Evolutionary conservation across 2,329 filamentous ascomycete genomes (phyloP), one percentile per base, ranked within the genome.

Genomic region (Cadophora malorum): DNA sequence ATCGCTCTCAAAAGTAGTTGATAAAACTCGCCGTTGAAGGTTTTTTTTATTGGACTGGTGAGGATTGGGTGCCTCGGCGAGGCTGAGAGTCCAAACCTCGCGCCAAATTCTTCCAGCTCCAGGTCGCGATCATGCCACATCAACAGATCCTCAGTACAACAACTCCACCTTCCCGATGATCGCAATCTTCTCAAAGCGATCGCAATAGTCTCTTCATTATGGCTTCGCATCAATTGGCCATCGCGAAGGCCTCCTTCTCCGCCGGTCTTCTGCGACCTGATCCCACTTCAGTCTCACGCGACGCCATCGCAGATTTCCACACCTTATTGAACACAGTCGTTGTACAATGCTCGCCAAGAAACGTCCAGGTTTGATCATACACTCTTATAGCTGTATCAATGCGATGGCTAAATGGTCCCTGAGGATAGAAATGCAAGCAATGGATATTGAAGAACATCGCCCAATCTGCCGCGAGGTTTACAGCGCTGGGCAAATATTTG

Each of bases 401-500:
- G 69, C 72, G 76, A 78, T 78, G 74, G 75, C 78, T 78, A 79
- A 79, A 79, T 74, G 71, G 73, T 79, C 73, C 74, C 67, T 71
- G 76, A 78, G 74, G 72, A 81, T 87, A 97, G 94, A 91, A 88
- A 84, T 94, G 92, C 86, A 97, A 94, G 86, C 84, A 87, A 81
- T 97, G 93, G 93, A 90, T 95, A 76, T 81, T 94, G 77, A 85
- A 86, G 74, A 87, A 93, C 81, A 83, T 95, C 77, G 84, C 87
- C 74, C 85, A 85, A 67, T 96, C 93, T 68, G 79, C 86, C 66
- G 82, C 85, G 73, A 89, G 93, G 74, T 85, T 88, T 72, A 81
- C 83, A 67, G 86, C 90, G 52, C 81, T 96, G 72, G 91, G 88
- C 73, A 94, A 93, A 80, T 97, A 93, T 79, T 81, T 96, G 70